Conservation (phyloP, 73 alveolate genomes). For the Paramecium sonneborni region DNA sequence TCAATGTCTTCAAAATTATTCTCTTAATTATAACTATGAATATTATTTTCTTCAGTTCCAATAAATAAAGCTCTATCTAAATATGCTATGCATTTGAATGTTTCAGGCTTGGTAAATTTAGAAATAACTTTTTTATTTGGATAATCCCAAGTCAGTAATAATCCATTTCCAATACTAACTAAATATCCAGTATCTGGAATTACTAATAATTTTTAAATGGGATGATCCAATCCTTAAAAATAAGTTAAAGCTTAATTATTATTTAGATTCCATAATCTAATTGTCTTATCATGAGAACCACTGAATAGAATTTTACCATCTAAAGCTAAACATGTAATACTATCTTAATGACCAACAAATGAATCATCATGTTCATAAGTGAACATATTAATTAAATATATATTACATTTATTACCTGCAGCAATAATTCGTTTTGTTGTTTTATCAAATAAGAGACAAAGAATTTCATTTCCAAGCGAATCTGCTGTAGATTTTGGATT, state of each 20-base stretch:
- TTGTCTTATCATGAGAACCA: slow-evolving; percentile 89
- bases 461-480: slow-evolving; percentile 76
- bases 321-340: slow-evolving; percentile 83
- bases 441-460: slow-evolving; percentile 79
- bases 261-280: slow-evolving; percentile 84
- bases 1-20: slow-evolving; percentile 11
- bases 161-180: slow-evolving; percentile 75
- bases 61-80: slow-evolving; percentile 77
- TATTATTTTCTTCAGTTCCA: slow-evolving; percentile 85
- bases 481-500: slow-evolving; percentile 16
- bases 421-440: slow-evolving; percentile 74
- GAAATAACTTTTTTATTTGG: slow-evolving; percentile 54
- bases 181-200: slow-evolving; percentile 84
- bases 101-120: slow-evolving; percentile 75
- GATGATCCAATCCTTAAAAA: slow-evolving; percentile 74
- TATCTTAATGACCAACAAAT: slow-evolving; percentile 78
- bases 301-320: slow-evolving; percentile 83
- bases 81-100: slow-evolving; percentile 82
- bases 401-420: slow-evolving; percentile 78
- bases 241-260: slow-evolving; percentile 66
- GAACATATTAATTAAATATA: slow-evolving; percentile 74
- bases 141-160: slow-evolving; percentile 78
- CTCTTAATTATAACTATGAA: slow-evolving; percentile 56
- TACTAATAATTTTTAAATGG: slow-evolving; percentile 71
- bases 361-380: slow-evolving; percentile 72